A percentile compares a stretch with the other conserved stretches of the same genome.
phyloP scores from a whole-genome alignment of 768 basidiomycete genomes.

The Suillus brevipes region DNA sequence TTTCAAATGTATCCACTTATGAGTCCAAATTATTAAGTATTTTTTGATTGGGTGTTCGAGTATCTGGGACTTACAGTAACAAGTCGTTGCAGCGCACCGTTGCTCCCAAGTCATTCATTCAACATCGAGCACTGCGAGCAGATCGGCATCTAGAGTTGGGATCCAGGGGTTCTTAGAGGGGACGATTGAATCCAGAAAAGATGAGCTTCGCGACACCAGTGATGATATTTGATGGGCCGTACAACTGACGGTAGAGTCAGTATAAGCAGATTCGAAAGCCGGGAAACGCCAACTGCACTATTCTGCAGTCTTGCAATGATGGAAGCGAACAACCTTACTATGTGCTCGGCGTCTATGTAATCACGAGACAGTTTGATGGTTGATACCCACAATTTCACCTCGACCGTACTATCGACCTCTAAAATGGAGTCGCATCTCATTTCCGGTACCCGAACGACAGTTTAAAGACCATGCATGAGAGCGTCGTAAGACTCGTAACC shows the following conservation, averaged over 20 bases:
- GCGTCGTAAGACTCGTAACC: background rate
- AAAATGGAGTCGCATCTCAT: background rate
- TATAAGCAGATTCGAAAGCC: background rate
- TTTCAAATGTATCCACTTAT: too few relatives aligned
- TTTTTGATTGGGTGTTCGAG: too few relatives aligned
- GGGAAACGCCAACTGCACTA: background rate
- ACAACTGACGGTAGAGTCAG: too few relatives aligned
- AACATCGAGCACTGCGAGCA: too few relatives aligned
- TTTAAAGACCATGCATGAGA: background rate
- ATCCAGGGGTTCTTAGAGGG: too few relatives aligned
- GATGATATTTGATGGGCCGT: background rate
- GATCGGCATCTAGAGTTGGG: too few relatives aligned
- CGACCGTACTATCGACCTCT: background rate
- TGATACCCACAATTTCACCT: background rate
- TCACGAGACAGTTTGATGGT: background rate
- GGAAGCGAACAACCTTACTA: background rate
- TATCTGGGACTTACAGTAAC: too few relatives aligned
- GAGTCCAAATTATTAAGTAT: too few relatives aligned
- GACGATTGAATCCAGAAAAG: background rate
- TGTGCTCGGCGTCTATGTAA: background rate
- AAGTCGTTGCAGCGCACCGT: too few relatives aligned
- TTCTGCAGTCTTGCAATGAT: background rate
- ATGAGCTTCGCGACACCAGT: background rate
- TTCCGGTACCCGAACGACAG: background rate
- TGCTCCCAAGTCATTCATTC: too few relatives aligned